phyloP scores from a whole-genome alignment of 2,329 filamentous ascomycete genomes.

The Chaetomium strumarium region DNA sequence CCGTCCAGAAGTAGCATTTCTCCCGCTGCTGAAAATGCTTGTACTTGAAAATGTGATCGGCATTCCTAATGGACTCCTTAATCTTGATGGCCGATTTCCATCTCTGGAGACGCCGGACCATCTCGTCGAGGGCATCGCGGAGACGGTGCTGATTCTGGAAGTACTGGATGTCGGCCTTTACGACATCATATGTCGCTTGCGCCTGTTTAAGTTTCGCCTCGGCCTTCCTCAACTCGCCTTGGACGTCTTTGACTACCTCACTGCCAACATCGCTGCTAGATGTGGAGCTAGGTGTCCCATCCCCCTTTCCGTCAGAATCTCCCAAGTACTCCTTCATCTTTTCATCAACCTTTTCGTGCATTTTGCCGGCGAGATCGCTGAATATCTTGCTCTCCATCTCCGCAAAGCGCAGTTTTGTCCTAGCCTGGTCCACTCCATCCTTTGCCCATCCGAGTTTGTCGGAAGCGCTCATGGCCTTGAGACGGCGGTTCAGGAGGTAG shows the following conservation, averaged over 20 bases:
- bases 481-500: slow-evolving; percentile 6
- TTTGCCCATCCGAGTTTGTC: slow-evolving; percentile 7
- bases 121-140: slow-evolving; percentile 26
- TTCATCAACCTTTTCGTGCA: slow-evolving; percentile 2
- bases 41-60: slow-evolving; percentile 25
- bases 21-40: slow-evolving; percentile 25
- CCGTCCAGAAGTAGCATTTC: slow-evolving; percentile 30
- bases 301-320: background rate
- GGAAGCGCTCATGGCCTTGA: slow-evolving; percentile 2
- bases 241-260: slow-evolving; percentile 4
- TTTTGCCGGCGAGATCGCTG: slow-evolving; percentile 5
- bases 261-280: background rate
- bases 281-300: background rate
- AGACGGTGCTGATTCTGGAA: slow-evolving; percentile 21
- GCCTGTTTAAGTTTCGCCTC: slow-evolving; percentile 2
- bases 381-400: slow-evolving; percentile 18
- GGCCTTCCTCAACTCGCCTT: background rate
- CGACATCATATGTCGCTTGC: background rate
- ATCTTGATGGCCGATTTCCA: slow-evolving; percentile 29
- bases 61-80: slow-evolving; percentile 22
- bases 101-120: slow-evolving; percentile 22
- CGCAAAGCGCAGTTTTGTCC: slow-evolving; percentile 9
- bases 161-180: slow-evolving; percentile 17
- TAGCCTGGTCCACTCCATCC: slow-evolving; percentile 3
- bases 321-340: background rate